Conservation (phyloP, 176 grass and related monocot genomes). For the Aegilops sharonensis region DNA sequence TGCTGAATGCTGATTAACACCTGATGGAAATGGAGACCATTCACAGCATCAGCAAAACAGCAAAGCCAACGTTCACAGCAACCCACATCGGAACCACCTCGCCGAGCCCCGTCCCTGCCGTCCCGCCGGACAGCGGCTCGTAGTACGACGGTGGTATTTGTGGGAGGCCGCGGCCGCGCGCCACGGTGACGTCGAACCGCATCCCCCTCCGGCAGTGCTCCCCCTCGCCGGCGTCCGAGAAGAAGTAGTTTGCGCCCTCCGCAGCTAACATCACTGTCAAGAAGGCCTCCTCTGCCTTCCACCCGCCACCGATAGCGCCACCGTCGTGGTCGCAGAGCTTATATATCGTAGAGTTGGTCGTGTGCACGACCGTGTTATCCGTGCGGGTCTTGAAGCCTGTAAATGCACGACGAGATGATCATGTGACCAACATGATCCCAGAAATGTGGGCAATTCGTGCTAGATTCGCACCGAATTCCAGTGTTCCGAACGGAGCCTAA, state of each 20-base stretch:
- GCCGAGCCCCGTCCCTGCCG: not conserved
- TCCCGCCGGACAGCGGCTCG: constrained; percentile 26
- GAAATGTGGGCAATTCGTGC: not conserved
- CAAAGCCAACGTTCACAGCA: not conserved
- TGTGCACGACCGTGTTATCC: constrained; percentile 56
- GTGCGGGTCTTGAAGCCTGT: constrained; percentile 50
- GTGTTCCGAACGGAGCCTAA: not conserved
- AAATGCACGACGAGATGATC: not conserved
- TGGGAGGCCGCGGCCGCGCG: constrained; percentile 39
- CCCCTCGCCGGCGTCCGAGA: constrained; percentile 42
- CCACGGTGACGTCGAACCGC: constrained; percentile 41
- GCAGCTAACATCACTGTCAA: constrained; percentile 46
- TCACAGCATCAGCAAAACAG: not conserved
- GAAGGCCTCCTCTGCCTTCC: constrained; percentile 33
- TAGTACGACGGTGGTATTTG: constrained; percentile 31
- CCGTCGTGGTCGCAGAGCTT: constrained; percentile 26
- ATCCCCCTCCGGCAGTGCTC: constrained; percentile 55
- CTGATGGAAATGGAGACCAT: not conserved
- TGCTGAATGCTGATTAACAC: too few species aligned
- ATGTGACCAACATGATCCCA: not conserved
- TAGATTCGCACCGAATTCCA: too few species aligned
- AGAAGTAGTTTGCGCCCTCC: constrained; percentile 65
- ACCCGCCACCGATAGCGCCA: not conserved
- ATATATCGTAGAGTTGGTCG: constrained; percentile 50
- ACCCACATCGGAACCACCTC: not conserved